Percentiles rank a stretch among this genome's conserved stretches.
These are phyloP conservation scores for Cryptosporidium andersoni DNA, from an alignment of 169 alveolate genomes.

Conservation along the genomic window DNA sequence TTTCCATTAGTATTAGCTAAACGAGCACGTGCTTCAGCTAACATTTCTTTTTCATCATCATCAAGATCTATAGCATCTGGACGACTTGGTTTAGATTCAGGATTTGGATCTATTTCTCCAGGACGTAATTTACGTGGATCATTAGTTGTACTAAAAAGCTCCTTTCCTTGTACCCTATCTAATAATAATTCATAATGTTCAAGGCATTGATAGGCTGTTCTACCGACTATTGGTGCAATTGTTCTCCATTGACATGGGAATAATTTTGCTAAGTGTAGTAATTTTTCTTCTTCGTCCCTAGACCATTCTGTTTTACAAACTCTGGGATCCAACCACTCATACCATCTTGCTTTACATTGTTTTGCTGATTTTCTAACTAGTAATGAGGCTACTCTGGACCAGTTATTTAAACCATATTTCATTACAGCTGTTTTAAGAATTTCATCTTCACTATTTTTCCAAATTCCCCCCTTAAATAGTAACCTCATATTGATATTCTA, in stretches of 20 bases:
- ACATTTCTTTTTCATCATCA: constrained; percentile 99
- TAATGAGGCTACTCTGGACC: constrained; percentile 98
- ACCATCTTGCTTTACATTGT: constrained; percentile 99
- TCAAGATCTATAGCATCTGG: constrained; percentile 98
- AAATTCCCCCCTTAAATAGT: constrained; percentile 97
- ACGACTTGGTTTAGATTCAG: constrained; percentile 98
- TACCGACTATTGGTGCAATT: constrained; percentile 98
- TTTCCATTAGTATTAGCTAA: constrained; percentile 99
- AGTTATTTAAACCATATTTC: constrained; percentile 99
- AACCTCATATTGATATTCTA: constrained; percentile 88
- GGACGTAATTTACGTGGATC: constrained; percentile 97
- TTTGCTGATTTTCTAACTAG: constrained; percentile 98
- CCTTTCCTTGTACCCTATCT: constrained; percentile 97
- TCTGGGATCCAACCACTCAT: constrained; percentile 93
- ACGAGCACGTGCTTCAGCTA: constrained; percentile 99
- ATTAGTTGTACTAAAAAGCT: constrained; percentile 77
- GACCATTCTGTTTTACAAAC: constrained; percentile 99
- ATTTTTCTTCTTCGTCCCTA: constrained; percentile 98
- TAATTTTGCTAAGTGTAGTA: constrained; percentile 97
- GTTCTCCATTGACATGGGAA: constrained; percentile 99
- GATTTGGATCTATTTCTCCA: constrained; percentile 99
- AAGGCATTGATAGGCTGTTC: constrained; percentile 99
- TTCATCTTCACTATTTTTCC: constrained; percentile 99
- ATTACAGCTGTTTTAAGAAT: constrained; percentile 99
- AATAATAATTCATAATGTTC: constrained; percentile 97